A percentile compares a stretch with the other conserved stretches of the same genome.
Evolutionary conservation across 345 rosid genomes (phyloP).

Genomic region (Citrus cavaleriei): DNA sequence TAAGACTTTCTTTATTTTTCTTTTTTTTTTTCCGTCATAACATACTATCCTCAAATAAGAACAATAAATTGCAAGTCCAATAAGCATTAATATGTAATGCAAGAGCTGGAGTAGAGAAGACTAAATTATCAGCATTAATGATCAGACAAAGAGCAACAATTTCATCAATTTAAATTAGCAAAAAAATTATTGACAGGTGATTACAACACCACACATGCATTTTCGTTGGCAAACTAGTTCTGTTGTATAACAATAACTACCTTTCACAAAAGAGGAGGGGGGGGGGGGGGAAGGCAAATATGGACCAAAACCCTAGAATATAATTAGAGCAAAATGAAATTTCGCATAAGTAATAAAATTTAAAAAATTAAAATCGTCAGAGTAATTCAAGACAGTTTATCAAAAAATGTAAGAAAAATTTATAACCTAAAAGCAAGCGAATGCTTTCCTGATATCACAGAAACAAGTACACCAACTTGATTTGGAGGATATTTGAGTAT

Average conservation of each 20-base stretch:
- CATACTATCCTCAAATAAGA: not conserved
- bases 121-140: not conserved
- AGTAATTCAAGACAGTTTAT: not conserved
- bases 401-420: not conserved
- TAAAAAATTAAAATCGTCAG: not conserved
- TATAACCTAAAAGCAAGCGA: not conserved
- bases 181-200: not conserved
- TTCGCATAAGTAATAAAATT: no score
- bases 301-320: not conserved
- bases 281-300: no score
- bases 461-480: not conserved
- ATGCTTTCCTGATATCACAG: not conserved
- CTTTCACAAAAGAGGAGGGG: not conserved
- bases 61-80: not conserved
- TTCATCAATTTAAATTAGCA: not conserved
- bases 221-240: not conserved
- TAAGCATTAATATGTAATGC: not conserved
- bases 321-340: not conserved
- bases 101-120: not conserved
- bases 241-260: not conserved
- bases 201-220: not conserved
- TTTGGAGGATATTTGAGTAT: not conserved
- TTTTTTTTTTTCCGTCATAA: no score
- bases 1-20: not conserved
- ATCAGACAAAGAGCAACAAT: not conserved